Percentiles rank a stretch among this genome's conserved stretches.
phyloP scores from a whole-genome alignment of 2,329 filamentous ascomycete genomes.

The Myriosclerotinia duriaeana region DNA sequence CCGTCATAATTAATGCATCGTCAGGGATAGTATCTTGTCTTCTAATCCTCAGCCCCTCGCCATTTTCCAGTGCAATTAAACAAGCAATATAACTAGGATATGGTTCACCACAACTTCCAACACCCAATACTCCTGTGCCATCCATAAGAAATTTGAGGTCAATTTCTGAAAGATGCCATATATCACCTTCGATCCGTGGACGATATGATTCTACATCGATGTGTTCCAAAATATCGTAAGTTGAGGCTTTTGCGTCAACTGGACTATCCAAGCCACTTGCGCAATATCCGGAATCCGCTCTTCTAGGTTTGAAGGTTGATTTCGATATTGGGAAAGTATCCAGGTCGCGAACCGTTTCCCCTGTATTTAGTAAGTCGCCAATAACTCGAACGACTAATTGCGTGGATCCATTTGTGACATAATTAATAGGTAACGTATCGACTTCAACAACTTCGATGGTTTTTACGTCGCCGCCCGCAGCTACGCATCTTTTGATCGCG shows the following conservation, averaged over 20 bases:
- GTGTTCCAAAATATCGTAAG: slow-evolving; percentile 33
- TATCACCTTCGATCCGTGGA: slow-evolving; percentile 51
- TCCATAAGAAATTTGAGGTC: slow-evolving; percentile 57
- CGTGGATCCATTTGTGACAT: slow-evolving; percentile 38
- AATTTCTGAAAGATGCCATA: slow-evolving; percentile 58
- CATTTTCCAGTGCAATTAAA: slow-evolving; percentile 37
- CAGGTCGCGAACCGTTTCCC: slow-evolving; percentile 26
- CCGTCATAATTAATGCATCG: slow-evolving; percentile 34
- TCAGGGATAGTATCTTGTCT: slow-evolving; percentile 38
- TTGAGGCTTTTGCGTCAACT: slow-evolving; percentile 31
- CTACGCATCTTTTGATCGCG: slow-evolving; percentile 35
- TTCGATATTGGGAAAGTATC: slow-evolving; percentile 2
- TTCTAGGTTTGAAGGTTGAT: slow-evolving; percentile 6
- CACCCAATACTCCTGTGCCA: slow-evolving; percentile 62
- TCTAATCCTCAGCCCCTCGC: slow-evolving; percentile 33
- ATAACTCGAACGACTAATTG: slow-evolving; percentile 37
- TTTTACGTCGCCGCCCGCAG: slow-evolving; percentile 35
- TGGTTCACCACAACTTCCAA: slow-evolving; percentile 56
- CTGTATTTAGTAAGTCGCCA: slow-evolving; percentile 33
- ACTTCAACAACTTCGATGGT: slow-evolving; percentile 38
- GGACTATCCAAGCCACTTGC: slow-evolving; percentile 14
- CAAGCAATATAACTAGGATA: slow-evolving; percentile 49
- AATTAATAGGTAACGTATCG: slow-evolving; percentile 37
- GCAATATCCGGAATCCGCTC: slow-evolving; percentile 15
- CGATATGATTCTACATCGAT: slow-evolving; percentile 38